Percentiles rank a stretch among this genome's conserved stretches.
These are phyloP conservation scores for Eucalyptus melliodora DNA, from an alignment of 345 rosid species.

Conservation along the genomic window DNA sequence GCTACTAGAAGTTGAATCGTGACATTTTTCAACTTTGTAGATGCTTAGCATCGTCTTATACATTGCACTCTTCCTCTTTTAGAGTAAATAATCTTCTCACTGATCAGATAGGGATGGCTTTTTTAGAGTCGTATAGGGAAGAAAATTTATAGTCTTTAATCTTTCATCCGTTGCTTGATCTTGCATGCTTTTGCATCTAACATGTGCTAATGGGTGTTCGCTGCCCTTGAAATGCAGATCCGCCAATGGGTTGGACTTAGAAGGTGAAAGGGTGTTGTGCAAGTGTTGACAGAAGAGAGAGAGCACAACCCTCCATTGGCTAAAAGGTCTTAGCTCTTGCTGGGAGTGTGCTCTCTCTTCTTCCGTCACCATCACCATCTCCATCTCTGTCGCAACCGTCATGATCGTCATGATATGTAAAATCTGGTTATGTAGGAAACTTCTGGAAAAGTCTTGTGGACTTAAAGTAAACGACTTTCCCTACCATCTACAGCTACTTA, in stretches of 20 bases:
- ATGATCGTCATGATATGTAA: neutral
- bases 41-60: neutral
- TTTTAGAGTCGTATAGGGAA: neutral
- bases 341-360: conserved; percentile 87
- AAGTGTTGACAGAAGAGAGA: conserved; percentile 95
- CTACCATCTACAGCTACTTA: neutral
- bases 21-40: neutral
- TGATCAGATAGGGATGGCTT: neutral
- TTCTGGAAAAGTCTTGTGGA: neutral
- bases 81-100: neutral
- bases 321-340: conserved; percentile 42
- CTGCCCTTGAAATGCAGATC: neutral
- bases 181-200: neutral
- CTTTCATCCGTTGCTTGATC: neutral
- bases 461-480: neutral
- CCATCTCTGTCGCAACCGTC: neutral
- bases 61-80: neutral
- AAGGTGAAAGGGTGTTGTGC: neutral
- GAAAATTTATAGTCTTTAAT: neutral
- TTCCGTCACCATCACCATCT: conserved; percentile 17
- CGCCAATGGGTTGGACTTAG: neutral
- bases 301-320: conserved; percentile 70
- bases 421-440: neutral
- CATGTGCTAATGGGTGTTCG: neutral
- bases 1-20: neutral